Evolutionary conservation across 2,329 filamentous ascomycete species (phyloP), one percentile per base, ranked within the genome.

Genomic region (Endoconidiophora polonica): DNA sequence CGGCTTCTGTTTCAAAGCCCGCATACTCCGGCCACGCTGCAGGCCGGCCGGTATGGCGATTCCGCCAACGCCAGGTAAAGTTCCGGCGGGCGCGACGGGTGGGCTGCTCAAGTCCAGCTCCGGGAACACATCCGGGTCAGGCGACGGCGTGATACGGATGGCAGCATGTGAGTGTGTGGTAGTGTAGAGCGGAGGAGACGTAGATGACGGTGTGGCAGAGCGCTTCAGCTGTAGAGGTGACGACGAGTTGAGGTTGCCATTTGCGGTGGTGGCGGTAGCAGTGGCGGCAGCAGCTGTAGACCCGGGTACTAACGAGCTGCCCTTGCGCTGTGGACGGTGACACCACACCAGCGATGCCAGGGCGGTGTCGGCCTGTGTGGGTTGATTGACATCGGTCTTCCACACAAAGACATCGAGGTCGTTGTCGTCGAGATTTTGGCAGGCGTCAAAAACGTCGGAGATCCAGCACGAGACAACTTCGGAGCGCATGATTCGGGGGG

Each of bases 381-480:
- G 23, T 26, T 48, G 50, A 41, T 44, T 44, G 14, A 43, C 26
- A 40, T 36, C 33, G 22, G 50, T 36, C 38, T 52, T 52, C 50
- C 50, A 52, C 23, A 52, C 43, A 42, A 46, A 41, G 5, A 44
- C 41, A 36, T 52, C 50, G 22, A 48, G 50, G 37, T 48, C 50
- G 26, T 42, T 44, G 18, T 41, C 40, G 24, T 46, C 16, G 33
- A 49, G 23, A 20, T 45, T 42, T 23, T 39, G 24, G 29, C 46
- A 52, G 47, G 50, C 50, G 42, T 46, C 39, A 38, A 46, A 37
- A 24, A 52, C 50, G 39, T 52, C 50, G 23, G 20, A 41, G 37
- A 52, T 43, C 50, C 50, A 52, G 38, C 41, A 49, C 18, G 50
- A 41, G 18, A 52, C 44, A 22, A 46, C 46, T 38, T 52, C 50